Base-by-base conservation (phyloP, 805 yeast species). In the Metschnikowia reukaufii region DNA sequence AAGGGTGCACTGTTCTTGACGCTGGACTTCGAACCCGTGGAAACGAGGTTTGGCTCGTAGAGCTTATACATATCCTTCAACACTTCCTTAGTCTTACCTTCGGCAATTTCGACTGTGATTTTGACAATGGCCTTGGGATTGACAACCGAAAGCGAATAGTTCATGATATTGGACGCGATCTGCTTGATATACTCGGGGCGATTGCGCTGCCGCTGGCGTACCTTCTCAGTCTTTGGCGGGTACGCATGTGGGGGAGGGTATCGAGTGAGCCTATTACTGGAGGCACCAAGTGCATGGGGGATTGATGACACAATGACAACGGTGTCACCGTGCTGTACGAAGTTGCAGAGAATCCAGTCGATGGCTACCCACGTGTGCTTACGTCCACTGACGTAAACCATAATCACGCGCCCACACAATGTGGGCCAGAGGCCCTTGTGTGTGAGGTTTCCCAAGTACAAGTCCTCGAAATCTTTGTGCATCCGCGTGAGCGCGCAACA, bases 361-460 rank as follows among this genome's bases (percentile, higher is more conserved):
- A 87, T 63, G 1, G 89, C 82, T 9, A 85, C 88, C 96, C 96
- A 87, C 0, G 94, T 84, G 66, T 86, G 92, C 45, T 70, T 74
- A 49, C 92, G 68, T 2, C 89, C 95, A 54, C 83, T 74, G 25
- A 87, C 70, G 59, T 85, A 85, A 23, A 84, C 81, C 60, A 86
- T 59, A 4, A 86, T 70, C 1, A 76, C 75, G 56, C 90, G 70
- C 32, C 71, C 68, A 0, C 82, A 81, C 37, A 81, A 62, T 0
- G 74, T 70, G 0, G 79, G 77, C 13, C 52, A 53, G 18, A 59
- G 42, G 23, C 57, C 57, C 21, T 55, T 51, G 16, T 63, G 59
- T 29, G 60, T 53, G 23, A 74, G 50, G 36, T 69, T 63, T 2
- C 70, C 68, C 13, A 66, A 55, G 49, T 78, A 79, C 43, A 81